phyloP scores from a whole-genome alignment of 306 rosid genomes.

The Urtica urens region DNA sequence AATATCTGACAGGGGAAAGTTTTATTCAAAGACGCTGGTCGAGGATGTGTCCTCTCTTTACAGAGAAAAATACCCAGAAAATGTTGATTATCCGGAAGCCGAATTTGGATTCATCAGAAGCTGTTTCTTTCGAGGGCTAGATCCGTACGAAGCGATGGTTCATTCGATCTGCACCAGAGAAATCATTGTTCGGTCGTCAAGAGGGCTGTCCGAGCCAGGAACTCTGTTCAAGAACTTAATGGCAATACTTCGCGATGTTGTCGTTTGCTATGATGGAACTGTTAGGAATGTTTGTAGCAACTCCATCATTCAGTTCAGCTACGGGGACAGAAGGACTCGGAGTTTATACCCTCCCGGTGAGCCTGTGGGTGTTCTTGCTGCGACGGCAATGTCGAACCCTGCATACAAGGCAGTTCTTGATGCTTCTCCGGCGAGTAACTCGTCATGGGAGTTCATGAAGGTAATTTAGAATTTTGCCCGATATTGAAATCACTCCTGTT shows the following conservation, averaged over 20 bases:
- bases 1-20: constrained; percentile 62
- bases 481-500: background rate
- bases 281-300: constrained; percentile 84
- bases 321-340: constrained; percentile 54
- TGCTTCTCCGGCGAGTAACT: constrained; percentile 78
- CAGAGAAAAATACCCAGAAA: constrained; percentile 38
- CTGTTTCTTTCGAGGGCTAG: constrained; percentile 74
- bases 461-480: constrained; percentile 22
- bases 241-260: constrained; percentile 95
- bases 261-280: constrained; percentile 81
- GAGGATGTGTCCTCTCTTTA: constrained; percentile 66
- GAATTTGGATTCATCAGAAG: constrained; percentile 66
- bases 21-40: constrained; percentile 67
- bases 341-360: constrained; percentile 79
- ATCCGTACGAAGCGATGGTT: constrained; percentile 81
- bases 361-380: constrained; percentile 97
- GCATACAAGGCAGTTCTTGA: constrained; percentile 97
- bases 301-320: constrained; percentile 69
- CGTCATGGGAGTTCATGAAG: constrained; percentile 99
- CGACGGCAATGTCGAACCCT: constrained; percentile 96
- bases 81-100: constrained; percentile 61
- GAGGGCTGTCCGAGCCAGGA: constrained; percentile 96
- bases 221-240: constrained; percentile 78
- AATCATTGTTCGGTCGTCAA: constrained; percentile 71
- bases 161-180: constrained; percentile 88